Conservation (phyloP, 345 rosid genomes). For the Hirschfeldia incana region DNA sequence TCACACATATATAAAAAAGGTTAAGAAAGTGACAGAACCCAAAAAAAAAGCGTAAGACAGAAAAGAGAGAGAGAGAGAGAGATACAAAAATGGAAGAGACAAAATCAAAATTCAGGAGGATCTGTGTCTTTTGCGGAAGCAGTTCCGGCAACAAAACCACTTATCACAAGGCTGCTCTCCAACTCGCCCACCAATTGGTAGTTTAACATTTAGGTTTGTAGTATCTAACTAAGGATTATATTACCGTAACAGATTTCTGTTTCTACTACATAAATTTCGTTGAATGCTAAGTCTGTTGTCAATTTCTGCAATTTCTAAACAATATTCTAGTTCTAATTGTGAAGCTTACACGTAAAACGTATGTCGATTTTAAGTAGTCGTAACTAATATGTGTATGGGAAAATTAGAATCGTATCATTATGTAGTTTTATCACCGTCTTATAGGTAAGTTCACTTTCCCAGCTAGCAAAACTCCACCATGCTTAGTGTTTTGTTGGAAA, state of each 20-base stretch:
- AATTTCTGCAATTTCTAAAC: neutral
- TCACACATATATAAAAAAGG: conserved; percentile 9
- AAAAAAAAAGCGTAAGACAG: neutral
- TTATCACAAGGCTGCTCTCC: conserved; percentile 43
- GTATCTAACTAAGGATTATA: neutral
- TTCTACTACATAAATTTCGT: neutral
- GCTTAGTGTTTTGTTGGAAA: neutral
- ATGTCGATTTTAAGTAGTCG: neutral
- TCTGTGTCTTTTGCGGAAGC: conserved; percentile 45
- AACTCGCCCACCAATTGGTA: conserved; percentile 38
- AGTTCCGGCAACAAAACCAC: conserved; percentile 39
- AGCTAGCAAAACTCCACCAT: neutral
- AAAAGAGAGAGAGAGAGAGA: conserved; percentile 20
- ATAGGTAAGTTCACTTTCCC: neutral
- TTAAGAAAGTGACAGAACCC: conserved; percentile 33
- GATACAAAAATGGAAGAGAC: conserved; percentile 32
- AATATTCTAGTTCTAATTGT: neutral
- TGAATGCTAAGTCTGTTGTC: neutral
- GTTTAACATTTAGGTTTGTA: neutral
- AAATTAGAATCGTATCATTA: neutral
- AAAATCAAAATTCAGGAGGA: conserved; percentile 39
- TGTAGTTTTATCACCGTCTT: neutral
- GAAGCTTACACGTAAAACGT: neutral
- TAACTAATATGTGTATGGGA: neutral
- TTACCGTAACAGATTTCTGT: neutral